These are phyloP conservation scores for Hyparrhenia diplandra DNA, from an alignment of 176 grass and related monocot genomes.

Conservation along the genomic window DNA sequence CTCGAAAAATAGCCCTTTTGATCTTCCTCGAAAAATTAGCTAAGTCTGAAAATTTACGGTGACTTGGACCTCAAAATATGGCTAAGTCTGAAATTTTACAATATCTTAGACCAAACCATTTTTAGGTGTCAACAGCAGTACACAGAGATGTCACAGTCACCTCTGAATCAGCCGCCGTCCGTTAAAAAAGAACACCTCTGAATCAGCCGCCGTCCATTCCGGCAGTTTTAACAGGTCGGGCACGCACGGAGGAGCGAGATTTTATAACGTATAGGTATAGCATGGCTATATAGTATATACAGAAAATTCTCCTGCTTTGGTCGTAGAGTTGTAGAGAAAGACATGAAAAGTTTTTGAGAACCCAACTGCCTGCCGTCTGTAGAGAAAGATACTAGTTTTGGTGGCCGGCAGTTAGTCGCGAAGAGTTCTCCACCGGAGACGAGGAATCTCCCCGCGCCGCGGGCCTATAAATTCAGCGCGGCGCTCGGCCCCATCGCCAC, in stretches of 20 bases:
- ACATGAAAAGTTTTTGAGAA: neutral
- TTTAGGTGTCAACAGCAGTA: too few relatives aligned
- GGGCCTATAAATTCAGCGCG: conserved; percentile 24
- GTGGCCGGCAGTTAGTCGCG: conserved; percentile 10
- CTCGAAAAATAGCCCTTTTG: too few relatives aligned
- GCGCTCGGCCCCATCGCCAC: conserved; percentile 7
- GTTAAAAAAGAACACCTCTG: neutral
- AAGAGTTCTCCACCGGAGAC: neutral
- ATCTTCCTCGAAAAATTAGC: too few relatives aligned
- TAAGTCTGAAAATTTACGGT: too few relatives aligned
- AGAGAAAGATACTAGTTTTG: neutral
- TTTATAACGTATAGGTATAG: too few relatives aligned
- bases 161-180: neutral
- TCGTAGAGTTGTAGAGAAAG: neutral
- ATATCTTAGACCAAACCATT: too few relatives aligned
- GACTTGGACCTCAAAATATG: too few relatives aligned
- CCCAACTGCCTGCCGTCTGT: neutral
- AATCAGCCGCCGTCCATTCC: neutral
- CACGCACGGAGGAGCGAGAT: too few relatives aligned
- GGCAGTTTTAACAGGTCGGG: neutral
- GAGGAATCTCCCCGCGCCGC: neutral
- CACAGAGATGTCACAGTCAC: neutral
- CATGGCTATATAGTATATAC: too few relatives aligned
- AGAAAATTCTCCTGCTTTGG: too few relatives aligned
- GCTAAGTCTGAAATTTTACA: too few relatives aligned